Conservation (phyloP, 768 basidiomycete species). For the Chiua virens region DNA sequence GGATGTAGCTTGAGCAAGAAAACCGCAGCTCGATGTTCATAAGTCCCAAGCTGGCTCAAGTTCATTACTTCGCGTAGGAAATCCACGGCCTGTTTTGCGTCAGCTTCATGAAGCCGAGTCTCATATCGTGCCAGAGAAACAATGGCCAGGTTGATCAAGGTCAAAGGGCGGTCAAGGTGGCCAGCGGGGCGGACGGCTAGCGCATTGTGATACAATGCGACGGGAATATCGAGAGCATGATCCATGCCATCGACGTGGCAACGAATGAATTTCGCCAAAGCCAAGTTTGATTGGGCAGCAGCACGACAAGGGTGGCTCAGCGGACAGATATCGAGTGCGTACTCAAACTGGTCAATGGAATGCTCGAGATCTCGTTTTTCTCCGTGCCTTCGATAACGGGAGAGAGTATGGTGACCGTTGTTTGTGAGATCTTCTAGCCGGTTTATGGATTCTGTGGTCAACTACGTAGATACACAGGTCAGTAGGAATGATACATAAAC, state of each 20-base stretch:
- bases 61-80: neutral
- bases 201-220: neutral
- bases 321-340: conserved; percentile 1
- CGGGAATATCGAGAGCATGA: neutral
- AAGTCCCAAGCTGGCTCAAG: neutral
- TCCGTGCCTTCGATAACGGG: neutral
- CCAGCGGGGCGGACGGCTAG: neutral
- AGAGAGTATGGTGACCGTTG: neutral
- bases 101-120: neutral
- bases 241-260: neutral
- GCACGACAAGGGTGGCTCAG: conserved; percentile 2
- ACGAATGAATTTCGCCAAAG: neutral
- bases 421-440: neutral
- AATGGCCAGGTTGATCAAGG: neutral
- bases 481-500: no score
- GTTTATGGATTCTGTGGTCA: no score
- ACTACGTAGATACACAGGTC: neutral
- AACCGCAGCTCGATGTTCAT: neutral
- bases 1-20: neutral
- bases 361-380: neutral
- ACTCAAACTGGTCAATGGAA: neutral
- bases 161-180: neutral
- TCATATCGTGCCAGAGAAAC: neutral
- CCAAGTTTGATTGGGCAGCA: conserved; percentile 1
- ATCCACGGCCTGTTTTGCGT: neutral